These are phyloP conservation scores for Symbiodinium natans DNA, from an alignment of 73 alveolate species.

Conservation along the genomic window DNA sequence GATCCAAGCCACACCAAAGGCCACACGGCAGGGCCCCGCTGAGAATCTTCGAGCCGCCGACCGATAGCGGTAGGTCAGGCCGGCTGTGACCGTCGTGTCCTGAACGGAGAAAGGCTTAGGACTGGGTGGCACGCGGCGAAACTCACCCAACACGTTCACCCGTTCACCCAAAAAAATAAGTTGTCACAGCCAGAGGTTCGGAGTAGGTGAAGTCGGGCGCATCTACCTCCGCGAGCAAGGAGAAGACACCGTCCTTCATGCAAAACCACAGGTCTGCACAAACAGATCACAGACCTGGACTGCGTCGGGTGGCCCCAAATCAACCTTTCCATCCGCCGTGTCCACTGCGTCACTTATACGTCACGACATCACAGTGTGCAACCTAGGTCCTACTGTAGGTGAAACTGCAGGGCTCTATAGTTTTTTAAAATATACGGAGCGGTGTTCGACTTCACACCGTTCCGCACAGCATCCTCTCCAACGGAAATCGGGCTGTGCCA, in stretches of 20 bases:
- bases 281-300: not conserved
- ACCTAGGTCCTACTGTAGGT: too few relatives aligned
- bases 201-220: constrained; percentile 84
- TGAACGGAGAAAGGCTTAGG: not conserved
- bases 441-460: not conserved
- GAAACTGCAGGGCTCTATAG: too few relatives aligned
- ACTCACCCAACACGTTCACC: too few relatives aligned
- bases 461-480: not conserved
- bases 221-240: constrained; percentile 57
- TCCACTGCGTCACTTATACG: not conserved
- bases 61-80: constrained; percentile 77
- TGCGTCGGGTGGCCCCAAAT: not conserved
- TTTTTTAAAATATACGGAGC: not conserved
- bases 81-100: constrained; percentile 62
- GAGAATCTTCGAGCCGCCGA: not conserved
- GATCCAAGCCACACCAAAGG: not conserved
- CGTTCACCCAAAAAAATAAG: too few relatives aligned
- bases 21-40: not conserved
- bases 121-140: not conserved
- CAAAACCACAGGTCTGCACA: not conserved
- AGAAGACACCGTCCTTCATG: constrained; percentile 58
- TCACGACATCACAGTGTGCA: not conserved
- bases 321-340: not conserved
- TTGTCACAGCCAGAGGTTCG: not conserved
- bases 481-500: not conserved